Conservation (phyloP, 805 yeast genomes). For the Candida morakotiae region DNA sequence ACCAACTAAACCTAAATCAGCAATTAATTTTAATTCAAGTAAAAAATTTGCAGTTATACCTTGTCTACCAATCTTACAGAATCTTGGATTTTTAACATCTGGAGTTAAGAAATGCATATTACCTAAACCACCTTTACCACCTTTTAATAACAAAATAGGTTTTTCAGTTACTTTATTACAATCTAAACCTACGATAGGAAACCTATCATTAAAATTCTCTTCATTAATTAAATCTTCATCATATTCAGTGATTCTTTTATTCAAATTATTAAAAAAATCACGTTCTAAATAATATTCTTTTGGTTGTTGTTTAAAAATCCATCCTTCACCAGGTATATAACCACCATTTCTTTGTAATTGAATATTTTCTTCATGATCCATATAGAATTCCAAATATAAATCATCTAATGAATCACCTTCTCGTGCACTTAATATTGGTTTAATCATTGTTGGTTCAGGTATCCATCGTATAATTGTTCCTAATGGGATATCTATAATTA, state of each 20-base stretch:
- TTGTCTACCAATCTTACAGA: conserved; percentile 74
- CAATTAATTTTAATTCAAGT: conserved; percentile 82
- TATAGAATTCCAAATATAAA: conserved; percentile 30
- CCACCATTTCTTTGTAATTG: conserved; percentile 55
- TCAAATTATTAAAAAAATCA: conserved; percentile 63
- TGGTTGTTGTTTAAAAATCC: conserved; percentile 80
- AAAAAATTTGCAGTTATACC: conserved; percentile 65
- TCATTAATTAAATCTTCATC: conserved; percentile 55
- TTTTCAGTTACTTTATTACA: conserved; percentile 53
- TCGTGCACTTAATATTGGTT: conserved; percentile 18
- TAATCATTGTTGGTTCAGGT: conserved; percentile 59
- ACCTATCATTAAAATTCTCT: conserved; percentile 61
- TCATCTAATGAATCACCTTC: conserved; percentile 15
- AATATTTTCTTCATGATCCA: conserved; percentile 15
- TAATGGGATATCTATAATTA: conserved; percentile 81
- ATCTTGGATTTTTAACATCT: conserved; percentile 83
- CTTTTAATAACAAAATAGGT: conserved; percentile 69
- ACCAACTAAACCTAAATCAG: conserved; percentile 93
- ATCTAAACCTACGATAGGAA: conserved; percentile 84
- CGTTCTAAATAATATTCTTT: conserved; percentile 64
- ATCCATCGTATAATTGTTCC: conserved; percentile 88
- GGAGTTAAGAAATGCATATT: conserved; percentile 91
- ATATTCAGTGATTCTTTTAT: conserved; percentile 57
- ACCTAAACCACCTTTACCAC: conserved; percentile 95
- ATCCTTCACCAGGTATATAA: conserved; percentile 71